Evolutionary conservation across 2,329 filamentous ascomycete genomes (phyloP).

Genomic region (Neofusicoccum laricinum): DNA sequence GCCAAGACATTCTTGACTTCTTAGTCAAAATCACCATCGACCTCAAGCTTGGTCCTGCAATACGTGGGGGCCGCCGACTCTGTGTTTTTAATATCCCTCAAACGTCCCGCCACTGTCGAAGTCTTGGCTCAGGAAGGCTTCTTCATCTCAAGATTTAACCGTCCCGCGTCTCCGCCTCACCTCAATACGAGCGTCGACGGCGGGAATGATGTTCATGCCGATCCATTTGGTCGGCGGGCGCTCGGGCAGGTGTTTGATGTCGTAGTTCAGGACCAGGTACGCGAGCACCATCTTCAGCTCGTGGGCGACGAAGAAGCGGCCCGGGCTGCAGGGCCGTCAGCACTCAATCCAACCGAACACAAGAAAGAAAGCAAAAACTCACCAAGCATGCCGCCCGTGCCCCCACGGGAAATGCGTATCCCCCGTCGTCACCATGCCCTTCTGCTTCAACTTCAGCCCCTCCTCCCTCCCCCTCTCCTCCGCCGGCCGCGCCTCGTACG

Average conservation of each 20-base stretch:
- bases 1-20: too few species aligned
- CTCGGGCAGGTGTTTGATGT: conserved; percentile 17
- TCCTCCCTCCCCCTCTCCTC: background rate
- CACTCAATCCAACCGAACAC: background rate
- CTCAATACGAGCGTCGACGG: background rate
- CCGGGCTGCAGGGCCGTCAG: conserved; percentile 1
- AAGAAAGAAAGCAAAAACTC: background rate
- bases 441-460: conserved; percentile 1
- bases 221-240: conserved; percentile 17
- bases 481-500: conserved; percentile 4
- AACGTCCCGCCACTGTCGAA: background rate
- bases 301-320: conserved; percentile 18
- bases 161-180: background rate
- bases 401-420: conserved; percentile 28
- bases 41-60: too few species aligned
- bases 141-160: background rate
- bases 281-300: conserved; percentile 21
- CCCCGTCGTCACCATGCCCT: conserved; percentile 25
- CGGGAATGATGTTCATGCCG: conserved; percentile 3
- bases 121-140: background rate
- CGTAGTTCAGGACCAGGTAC: conserved; percentile 19
- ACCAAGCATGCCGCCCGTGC: conserved; percentile 31
- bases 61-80: too few species aligned
- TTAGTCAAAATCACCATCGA: too few species aligned
- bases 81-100: background rate